Evolutionary conservation across 257 asterid species (phyloP), one percentile per base, ranked within the genome.

Genomic region (Nicotiana tabacum): DNA sequence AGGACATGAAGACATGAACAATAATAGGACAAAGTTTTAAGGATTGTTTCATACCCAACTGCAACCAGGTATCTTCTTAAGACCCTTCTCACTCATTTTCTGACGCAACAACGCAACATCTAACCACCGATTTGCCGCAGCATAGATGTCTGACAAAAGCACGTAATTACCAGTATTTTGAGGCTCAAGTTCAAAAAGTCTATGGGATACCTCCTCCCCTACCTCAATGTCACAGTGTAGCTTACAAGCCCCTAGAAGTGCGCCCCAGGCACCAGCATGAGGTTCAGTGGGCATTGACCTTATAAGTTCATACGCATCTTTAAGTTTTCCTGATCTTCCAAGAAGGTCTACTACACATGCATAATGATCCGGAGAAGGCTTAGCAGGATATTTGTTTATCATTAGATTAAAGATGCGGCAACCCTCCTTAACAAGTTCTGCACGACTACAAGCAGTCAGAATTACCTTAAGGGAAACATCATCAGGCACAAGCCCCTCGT

Each of bases 191-290:
- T 92, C 91, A 82, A 92, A 89, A 16, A 92, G 93, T 80, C 83
- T 86, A 24, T 57, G 39, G 1, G 95, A 93, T 15, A 90, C 87
- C 58, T 83, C 89, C 89, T 90, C 90, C 1, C 91, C 97, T 69
- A 94, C 82, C 46, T 91, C 91, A 56, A 90, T 62, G 55, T 91
- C 92, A 77, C 87, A 4, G 46, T 94, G 90, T 53, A 91, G 78
- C 91, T 89, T 85, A 81, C 97, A 94, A 3, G 93, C 97, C 82
- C 90, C 90, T 24, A 92, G 95, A 85, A 92, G 95, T 43, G 98
- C 96, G 56, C 98, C 98, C 98, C 95, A 94, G 32, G 94, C 97
- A 85, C 97, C 91, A 61, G 91, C 91, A 85, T 90, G 88, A 17
- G 92, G 88, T 76, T 89, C 92, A 37, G 90, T 85, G 1, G 95